These are phyloP conservation scores for Boeremia exigua DNA, from an alignment of 2,329 filamentous ascomycete genomes.

Conservation along the genomic window DNA sequence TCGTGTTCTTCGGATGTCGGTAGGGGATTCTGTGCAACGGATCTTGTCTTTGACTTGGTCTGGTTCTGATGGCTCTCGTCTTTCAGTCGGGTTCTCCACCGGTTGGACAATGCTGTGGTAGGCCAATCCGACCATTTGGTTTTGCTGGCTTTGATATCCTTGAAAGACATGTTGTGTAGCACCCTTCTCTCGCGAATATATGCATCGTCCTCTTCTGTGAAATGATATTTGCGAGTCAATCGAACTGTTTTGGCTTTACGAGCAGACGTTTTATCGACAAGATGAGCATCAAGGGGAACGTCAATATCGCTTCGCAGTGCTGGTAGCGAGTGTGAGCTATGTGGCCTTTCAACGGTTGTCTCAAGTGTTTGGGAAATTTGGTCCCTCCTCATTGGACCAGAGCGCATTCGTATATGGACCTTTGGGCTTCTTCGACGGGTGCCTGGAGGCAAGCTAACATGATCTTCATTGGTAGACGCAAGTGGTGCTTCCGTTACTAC, in stretches of 20 bases:
- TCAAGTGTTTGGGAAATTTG: background rate
- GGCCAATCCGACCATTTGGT: slow-evolving; percentile 31
- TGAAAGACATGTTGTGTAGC: slow-evolving; percentile 34
- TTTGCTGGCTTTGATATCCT: slow-evolving; percentile 26
- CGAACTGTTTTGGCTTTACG: background rate
- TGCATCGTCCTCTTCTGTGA: slow-evolving; percentile 43
- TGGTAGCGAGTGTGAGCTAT: slow-evolving; percentile 1
- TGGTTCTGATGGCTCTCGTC: slow-evolving; percentile 15
- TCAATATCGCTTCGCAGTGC: background rate
- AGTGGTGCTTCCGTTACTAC: background rate
- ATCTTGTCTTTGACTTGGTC: background rate
- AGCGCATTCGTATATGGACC: slow-evolving; percentile 19
- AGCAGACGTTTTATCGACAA: background rate
- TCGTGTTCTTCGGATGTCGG: background rate
- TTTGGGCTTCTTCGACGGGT: slow-evolving; percentile 20
- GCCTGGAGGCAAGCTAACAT: slow-evolving; percentile 1
- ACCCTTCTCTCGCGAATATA: slow-evolving; percentile 44
- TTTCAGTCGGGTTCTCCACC: slow-evolving; percentile 25
- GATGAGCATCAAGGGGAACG: background rate
- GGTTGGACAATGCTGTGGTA: slow-evolving; percentile 15
- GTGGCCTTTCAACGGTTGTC: background rate
- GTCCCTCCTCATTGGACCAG: background rate
- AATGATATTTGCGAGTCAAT: slow-evolving; percentile 21
- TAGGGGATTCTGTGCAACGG: background rate
- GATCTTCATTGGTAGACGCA: background rate